Evolutionary conservation across 2,329 filamentous ascomycete species (phyloP), one percentile per base, ranked within the genome.

Genomic region (Ustilaginoidea virens): DNA sequence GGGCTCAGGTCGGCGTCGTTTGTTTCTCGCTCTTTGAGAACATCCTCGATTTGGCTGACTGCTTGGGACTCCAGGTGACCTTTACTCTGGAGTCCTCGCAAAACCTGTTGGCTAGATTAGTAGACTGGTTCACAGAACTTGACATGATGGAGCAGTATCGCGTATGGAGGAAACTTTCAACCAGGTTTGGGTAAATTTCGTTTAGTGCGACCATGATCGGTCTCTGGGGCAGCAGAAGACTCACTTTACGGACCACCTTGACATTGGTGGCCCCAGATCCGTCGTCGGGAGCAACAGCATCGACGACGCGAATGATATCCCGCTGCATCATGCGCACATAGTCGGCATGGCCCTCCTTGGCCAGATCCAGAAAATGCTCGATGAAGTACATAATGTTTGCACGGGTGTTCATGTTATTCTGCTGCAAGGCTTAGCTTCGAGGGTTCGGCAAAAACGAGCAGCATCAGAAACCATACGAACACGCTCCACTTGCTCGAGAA

Each of bases 371-470:
- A 41, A 98, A 81, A 42, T 87, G 80, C 47, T 96, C 87, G 47
- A 98, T 79, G 55, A 98, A 98, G 56, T 92, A 98, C 80, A 98
- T 92, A 52, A 98, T 96, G 51, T 98, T 98, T 34, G 90, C 92
- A 35, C 87, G 70, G 29, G 78, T 92, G 55, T 98, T 98, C 80
- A 98, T 92, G 40, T 81, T 87, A 41, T 82, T 92, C 70, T 86
- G 24, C 15, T 26, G 15, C 13, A 17, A 16, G 24, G 13, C 3
- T 7, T 15, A 17, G 17, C 7, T 28, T 12, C 17, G 4, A 18
- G 7, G 2, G 9, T n/a, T n/a, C n/a, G n/a, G n/a, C n/a, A n/a
- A n/a, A n/a, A n/a, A n/a, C n/a, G n/a, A n/a, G n/a, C n/a, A n/a
- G n/a, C n/a, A n/a, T n/a, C n/a, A n/a, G n/a, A n/a, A n/a, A n/a